Conservation (phyloP, 139 green algal species). For the Chlamydomonas eustigma region DNA sequence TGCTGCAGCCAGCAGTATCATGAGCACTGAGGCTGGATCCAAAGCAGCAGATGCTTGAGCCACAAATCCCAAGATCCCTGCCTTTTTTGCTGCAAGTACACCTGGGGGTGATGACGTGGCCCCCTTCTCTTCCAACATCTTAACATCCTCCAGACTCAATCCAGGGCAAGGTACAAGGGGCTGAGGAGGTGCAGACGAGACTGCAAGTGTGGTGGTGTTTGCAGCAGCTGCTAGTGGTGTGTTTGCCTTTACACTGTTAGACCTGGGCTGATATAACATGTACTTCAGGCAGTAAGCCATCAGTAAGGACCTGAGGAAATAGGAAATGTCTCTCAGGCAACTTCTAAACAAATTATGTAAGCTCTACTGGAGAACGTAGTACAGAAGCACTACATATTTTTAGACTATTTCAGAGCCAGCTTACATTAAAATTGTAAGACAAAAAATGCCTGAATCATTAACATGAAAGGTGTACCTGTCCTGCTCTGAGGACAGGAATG, state of each 20-base stretch:
- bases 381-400: no score
- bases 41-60: slow-evolving; percentile 10
- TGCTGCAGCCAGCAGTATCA: slow-evolving; percentile 57
- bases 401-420: no score
- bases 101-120: slow-evolving; percentile 5
- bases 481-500: no score
- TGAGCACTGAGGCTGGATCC: slow-evolving; percentile 33
- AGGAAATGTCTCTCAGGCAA: no score
- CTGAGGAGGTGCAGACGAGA: slow-evolving; percentile 5
- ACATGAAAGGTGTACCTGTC: no score
- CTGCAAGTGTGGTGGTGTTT: not conserved
- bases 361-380: no score
- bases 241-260: slow-evolving; percentile 3
- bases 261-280: slow-evolving; percentile 65
- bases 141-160: slow-evolving; percentile 11
- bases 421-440: no score
- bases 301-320: slow-evolving; percentile 28
- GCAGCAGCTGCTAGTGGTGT: slow-evolving; percentile 9
- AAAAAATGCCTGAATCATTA: no score
- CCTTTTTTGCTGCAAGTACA: slow-evolving; percentile 46
- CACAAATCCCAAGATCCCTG: slow-evolving; percentile 75
- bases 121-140: slow-evolving; percentile 30
- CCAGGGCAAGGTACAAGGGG: not conserved
- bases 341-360: no score
- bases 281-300: slow-evolving; percentile 57